These are phyloP conservation scores for Linum trigynum DNA, from an alignment of 345 rosid species.

Conservation along the genomic window DNA sequence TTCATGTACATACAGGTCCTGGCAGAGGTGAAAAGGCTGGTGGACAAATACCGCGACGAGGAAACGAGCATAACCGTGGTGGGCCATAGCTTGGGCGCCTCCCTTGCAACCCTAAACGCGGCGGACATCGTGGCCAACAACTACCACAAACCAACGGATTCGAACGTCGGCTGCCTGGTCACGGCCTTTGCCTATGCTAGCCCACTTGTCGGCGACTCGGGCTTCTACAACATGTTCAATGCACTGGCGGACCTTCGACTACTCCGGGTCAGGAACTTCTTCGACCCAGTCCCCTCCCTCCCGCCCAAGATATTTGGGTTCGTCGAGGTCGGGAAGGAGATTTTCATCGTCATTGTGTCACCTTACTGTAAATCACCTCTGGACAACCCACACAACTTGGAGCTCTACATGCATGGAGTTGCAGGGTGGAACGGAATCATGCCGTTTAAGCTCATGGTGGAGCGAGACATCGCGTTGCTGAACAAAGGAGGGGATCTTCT, in stretches of 20 bases:
- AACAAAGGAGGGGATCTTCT: not conserved
- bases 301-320: not conserved
- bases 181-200: constrained; percentile 15
- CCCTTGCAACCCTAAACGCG: constrained; percentile 21
- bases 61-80: constrained; percentile 12
- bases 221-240: constrained; percentile 3
- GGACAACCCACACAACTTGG: constrained; percentile 4
- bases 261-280: constrained; percentile 5
- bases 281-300: constrained; percentile 6
- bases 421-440: constrained; percentile 8
- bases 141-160: constrained; percentile 14
- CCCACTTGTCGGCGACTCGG: constrained; percentile 13
- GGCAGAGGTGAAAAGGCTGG: constrained; percentile 9
- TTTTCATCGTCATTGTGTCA: constrained; percentile 13
- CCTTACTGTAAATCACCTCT: not conserved
- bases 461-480: not conserved
- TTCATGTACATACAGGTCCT: constrained; percentile 1
- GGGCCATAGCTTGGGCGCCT: constrained; percentile 17
- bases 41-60: constrained; percentile 8
- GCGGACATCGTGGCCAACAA: constrained; percentile 16
- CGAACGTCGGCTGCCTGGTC: not conserved
- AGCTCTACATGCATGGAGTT: constrained; percentile 16
- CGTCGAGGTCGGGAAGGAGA: constrained; percentile 11
- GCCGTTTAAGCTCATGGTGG: not conserved
- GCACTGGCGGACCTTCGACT: constrained; percentile 5